Base-by-base conservation (phyloP, 2,329 filamentous ascomycete species). In the Hypoxylon sp. region DNA sequence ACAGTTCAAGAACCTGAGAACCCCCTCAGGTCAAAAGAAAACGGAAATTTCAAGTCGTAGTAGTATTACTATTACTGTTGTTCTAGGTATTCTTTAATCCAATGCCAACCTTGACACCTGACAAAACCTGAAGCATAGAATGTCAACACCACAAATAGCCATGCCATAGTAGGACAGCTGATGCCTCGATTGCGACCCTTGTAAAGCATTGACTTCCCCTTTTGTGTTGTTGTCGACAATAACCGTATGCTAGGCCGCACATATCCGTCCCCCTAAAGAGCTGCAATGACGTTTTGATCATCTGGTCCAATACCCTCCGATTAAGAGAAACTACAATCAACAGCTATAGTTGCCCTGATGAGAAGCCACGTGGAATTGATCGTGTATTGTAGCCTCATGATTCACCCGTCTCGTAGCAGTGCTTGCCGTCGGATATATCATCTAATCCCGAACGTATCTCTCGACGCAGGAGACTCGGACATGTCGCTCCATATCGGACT, bases 391-490 rank as follows among this genome's bases (percentile, higher is more conserved):
- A 13, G 19, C 25, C 44, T 34, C 16, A 20, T 47, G 35, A 40
- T 27, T 16, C 19, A 31, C 17, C 5, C 29, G 11, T 7, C 21
- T 19, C 15, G n/a, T 2, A 34, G 36, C 23, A 29, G 17, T 25
- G 36, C 17, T 25, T 8, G 12, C 16, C 23, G 19, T 27, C 23
- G 15, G 19, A 16, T n/a, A 12, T 17, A 21, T 40, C 27, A 19
- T 21, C 17, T 19, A 45, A 32, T 30, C 29, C 26, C 30, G 19
- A 6, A 12, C 34, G 4, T 51, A 32, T 30, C 42, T 59, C 37
- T 60, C 58, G 5, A 71, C 69, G 35, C 64, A 67, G 5, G 60
- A 46, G 19, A 71, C 67, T 2, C 41, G 45, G 2, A 69, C 52
- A 8, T 19, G 32, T 3, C n/a, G 42, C 19, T 52, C 51, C 17